A percentile compares a stretch with the other conserved stretches of the same genome.
Evolutionary conservation across 306 rosid species (phyloP).

Genomic region (Lupinus albus): DNA sequence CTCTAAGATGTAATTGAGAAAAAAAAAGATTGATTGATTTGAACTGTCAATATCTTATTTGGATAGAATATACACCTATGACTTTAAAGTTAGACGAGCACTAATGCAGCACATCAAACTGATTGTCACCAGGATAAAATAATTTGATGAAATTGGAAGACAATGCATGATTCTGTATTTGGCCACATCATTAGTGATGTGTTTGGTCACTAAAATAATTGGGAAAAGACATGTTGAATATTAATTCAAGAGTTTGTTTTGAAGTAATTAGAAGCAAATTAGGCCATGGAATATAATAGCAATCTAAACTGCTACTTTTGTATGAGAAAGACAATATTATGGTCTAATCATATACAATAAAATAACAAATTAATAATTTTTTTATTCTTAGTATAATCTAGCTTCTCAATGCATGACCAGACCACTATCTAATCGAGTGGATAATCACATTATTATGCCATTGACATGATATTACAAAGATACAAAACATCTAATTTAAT

Average conservation of each 20-base stretch:
- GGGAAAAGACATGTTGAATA: conserved; percentile 40
- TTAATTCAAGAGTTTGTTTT: conserved; percentile 42
- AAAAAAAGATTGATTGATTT: too few relatives aligned
- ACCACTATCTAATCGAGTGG: conserved; percentile 43
- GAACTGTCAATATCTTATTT: conserved; percentile 33
- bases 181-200: conserved; percentile 23
- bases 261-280: conserved; percentile 43
- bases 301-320: conserved; percentile 40
- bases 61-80: conserved; percentile 39
- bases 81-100: conserved; percentile 39
- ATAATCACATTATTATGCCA: conserved; percentile 41
- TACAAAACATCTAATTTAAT: conserved; percentile 30
- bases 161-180: conserved; percentile 29
- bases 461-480: conserved; percentile 35
- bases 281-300: conserved; percentile 42
- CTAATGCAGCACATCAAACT: conserved; percentile 28
- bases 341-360: conserved; percentile 46
- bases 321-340: conserved; percentile 49
- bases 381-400: conserved; percentile 35
- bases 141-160: conserved; percentile 26
- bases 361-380: not conserved
- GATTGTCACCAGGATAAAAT: conserved; percentile 37
- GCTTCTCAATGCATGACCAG: conserved; percentile 43
- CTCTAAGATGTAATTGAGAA: too few relatives aligned
- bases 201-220: conserved; percentile 42